Evolutionary conservation across 2,329 filamentous ascomycete genomes (phyloP), one percentile per base, ranked within the genome.

Genomic region (Epichloe aotearoae): DNA sequence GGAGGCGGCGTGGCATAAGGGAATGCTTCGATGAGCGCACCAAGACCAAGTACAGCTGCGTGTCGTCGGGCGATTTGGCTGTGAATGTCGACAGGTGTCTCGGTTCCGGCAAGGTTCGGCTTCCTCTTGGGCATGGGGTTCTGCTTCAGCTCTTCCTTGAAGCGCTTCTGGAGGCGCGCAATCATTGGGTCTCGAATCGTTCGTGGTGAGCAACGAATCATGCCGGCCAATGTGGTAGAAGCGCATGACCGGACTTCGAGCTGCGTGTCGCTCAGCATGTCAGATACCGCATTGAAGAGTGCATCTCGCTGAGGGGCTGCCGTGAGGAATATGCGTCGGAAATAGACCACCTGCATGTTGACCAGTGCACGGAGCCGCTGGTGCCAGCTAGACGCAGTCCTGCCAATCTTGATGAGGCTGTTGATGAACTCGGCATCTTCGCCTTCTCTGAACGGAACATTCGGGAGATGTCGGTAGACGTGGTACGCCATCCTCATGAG

Each of bases 261-360:
- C 67, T 98, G 93, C 2, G 82, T 66, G 61, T 98, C 93, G 54
- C 86, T 81, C 6, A 98, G 77, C 94, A 98, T 98, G 58, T 85
- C 86, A 40, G 90, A 88, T n/a, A 98, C 90, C 50, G 90, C 94
- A 43, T 85, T 83, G 63, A 97, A 95, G 15, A 98, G 79, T 36
- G 80, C 77, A 58, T 88, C 78, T 50, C 93, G 86, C 64, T 95
- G 84, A 7, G 77, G 70, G 6, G 78, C 73, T 34, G 82, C 79
- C 57, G 94, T 86, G 30, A 97, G 73, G 74, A 98, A 98, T 38
- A 98, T 78, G 26, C 91, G 86, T 47, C 93, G 85, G 80, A 97
- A 98, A 73, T 96, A 98, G 59, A 98, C 84, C 56, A 97, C 91
- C 62, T 98, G 94, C 75, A 98, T 96, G 69, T 97, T 97, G 69